Base-by-base conservation (phyloP, 2,329 filamentous ascomycete genomes). In the Sordariomycetes sp. region DNA sequence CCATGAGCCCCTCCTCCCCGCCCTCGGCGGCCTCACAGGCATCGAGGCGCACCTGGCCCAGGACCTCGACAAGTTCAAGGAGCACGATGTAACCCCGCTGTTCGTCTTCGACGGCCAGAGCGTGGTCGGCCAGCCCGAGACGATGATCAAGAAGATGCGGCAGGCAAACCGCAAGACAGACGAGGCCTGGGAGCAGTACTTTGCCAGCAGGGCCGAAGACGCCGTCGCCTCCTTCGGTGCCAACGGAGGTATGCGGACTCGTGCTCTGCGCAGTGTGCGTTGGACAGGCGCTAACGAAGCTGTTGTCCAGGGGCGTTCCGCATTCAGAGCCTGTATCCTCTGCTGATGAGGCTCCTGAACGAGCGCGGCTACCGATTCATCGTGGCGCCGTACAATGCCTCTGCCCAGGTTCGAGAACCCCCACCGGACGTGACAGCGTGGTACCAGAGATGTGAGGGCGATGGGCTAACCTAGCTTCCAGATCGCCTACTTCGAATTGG, bases 81-180 rank as follows among this genome's bases (percentile, higher is more conserved):
- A 79, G 52, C 74, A 85, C 64, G 80, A 81, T 22, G 85, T 95
- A 56, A 82, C 76, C n/a, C 89, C 89, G 1, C 75, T 95, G 61
- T 97, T 99, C 69, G 79, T 99, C 55, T 99, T 99, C 71, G 89
- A 92, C 68, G 94, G 94, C 39, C 81, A 96, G 65, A 83, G 90
- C 45, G 80, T 90, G 60, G 84, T 84, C 45, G 87, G 87, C 58
- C 86, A 88, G 65, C 85, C 91, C 65, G 83, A 88, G 53, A 77
- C 85, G 59, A 76, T 84, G 25, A 77, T 86, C 57, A 79, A 83
- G 62, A 80, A 81, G 52, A 82, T 81, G 28, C 79, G 79, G 54
- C 76, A 77, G 34, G 87, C 89, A 62, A 84, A 86, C 61, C 71
- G 80, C 60, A 84, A 85, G 62, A 90, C 89, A 55, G 81, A 88